These are phyloP conservation scores for Ophiostoma montium DNA, from an alignment of 2,329 filamentous ascomycete species.

Conservation along the genomic window DNA sequence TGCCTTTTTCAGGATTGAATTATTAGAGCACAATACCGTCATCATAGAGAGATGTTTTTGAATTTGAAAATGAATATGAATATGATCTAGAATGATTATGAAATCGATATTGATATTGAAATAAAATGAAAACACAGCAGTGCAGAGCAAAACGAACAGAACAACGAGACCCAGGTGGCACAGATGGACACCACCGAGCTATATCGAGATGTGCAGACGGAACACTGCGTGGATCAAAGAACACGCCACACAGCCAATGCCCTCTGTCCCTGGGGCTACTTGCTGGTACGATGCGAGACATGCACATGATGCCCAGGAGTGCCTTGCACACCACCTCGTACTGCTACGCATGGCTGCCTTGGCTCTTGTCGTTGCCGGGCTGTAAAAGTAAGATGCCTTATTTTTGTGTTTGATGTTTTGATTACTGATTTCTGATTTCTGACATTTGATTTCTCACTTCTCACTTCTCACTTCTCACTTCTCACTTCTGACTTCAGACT, in stretches of 20 bases:
- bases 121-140: background rate
- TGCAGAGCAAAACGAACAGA: background rate
- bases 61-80: no score
- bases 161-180: background rate
- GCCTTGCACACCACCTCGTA: background rate
- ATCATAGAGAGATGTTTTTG: no score
- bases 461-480: background rate
- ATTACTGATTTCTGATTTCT: no score
- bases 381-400: no score
- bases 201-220: conserved; percentile 1
- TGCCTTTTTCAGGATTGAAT: no score
- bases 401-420: no score
- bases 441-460: background rate
- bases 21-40: no score
- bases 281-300: background rate
- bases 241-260: background rate
- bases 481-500: background rate
- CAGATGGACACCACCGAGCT: background rate
- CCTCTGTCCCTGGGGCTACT: background rate
- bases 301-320: no score
- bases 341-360: background rate
- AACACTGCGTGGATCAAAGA: background rate
- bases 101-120: no score
- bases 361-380: no score
- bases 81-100: no score